These are phyloP conservation scores for Exophiala aquamarina DNA, from an alignment of 2,329 filamentous ascomycete genomes.

Conservation along the genomic window DNA sequence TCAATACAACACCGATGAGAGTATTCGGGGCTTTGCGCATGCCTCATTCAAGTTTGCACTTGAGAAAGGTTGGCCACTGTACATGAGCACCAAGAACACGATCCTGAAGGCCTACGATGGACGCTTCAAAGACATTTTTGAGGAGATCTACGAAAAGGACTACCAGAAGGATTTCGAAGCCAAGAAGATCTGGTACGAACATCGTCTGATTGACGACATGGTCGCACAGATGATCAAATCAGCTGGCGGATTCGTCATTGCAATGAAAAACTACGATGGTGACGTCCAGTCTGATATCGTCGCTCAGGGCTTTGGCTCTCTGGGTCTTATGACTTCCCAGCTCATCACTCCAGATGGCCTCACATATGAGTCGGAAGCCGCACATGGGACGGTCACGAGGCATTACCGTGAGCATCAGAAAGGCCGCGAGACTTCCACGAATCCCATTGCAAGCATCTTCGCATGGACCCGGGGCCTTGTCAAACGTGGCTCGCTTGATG, in stretches of 20 bases:
- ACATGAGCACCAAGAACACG: constrained; percentile 99
- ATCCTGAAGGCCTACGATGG: constrained; percentile 99
- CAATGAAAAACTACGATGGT: constrained; percentile 99
- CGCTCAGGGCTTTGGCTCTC: constrained; percentile 95
- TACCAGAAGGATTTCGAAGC: constrained; percentile 89
- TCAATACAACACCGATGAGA: constrained; percentile 98
- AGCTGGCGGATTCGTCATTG: constrained; percentile 93
- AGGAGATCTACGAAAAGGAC: constrained; percentile 85
- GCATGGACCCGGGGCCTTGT: constrained; percentile 95
- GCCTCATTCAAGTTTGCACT: constrained; percentile 95
- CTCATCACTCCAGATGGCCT: constrained; percentile 95
- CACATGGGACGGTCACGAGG: constrained; percentile 95
- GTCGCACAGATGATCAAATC: constrained; percentile 99
- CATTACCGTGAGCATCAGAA: constrained; percentile 99
- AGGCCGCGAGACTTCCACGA: constrained; percentile 93
- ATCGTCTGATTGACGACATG: constrained; percentile 99
- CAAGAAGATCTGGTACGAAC: constrained; percentile 97
- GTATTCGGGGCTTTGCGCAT: constrained; percentile 91
- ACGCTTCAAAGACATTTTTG: constrained; percentile 99
- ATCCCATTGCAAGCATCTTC: constrained; percentile 98
- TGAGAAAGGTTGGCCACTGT: constrained; percentile 83
- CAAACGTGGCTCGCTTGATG: constrained; percentile 90
- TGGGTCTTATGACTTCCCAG: constrained; percentile 97
- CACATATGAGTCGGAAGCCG: constrained; percentile 96
- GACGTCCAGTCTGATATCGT: constrained; percentile 99